Evolutionary conservation across 1,139 yeast species (phyloP).

Genomic region (Scheffersomyces illinoinensis): DNA sequence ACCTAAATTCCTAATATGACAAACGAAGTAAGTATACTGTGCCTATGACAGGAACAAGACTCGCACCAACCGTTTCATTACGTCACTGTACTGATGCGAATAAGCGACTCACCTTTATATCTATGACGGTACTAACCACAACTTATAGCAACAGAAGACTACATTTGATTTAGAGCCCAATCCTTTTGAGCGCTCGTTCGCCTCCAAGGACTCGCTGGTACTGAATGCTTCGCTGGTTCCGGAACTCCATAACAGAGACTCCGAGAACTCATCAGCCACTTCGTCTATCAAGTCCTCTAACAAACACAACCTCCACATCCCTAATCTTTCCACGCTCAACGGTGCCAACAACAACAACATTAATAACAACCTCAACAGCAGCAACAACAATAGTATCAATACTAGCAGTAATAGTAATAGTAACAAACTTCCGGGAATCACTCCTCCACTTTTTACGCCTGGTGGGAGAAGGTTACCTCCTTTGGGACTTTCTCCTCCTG

Average conservation of each 20-base stretch:
- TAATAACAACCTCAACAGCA: slow-evolving; percentile 3
- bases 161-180: slow-evolving; percentile 85
- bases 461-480: slow-evolving; percentile 66
- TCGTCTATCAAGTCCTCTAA: slow-evolving; percentile 12
- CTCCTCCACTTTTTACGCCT: slow-evolving; percentile 61
- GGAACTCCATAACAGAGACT: background rate
- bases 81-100: slow-evolving; percentile 1
- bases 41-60: background rate
- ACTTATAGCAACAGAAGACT: slow-evolving; percentile 34
- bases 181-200: slow-evolving; percentile 94
- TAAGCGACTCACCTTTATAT: background rate
- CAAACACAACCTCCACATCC: slow-evolving; percentile 25
- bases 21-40: background rate
- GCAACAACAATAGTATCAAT: background rate
- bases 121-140: slow-evolving; percentile 17
- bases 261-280: slow-evolving; percentile 16
- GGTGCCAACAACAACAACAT: slow-evolving; percentile 4
- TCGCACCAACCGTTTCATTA: background rate
- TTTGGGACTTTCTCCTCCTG: slow-evolving; percentile 39
- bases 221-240: background rate
- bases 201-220: slow-evolving; percentile 37
- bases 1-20: background rate
- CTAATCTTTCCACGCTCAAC: slow-evolving; percentile 32
- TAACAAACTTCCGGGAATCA: slow-evolving; percentile 41
- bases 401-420: slow-evolving; percentile 1